Base-by-base conservation (phyloP, 2,329 filamentous ascomycete species). In the Zymoseptoria passerinii region DNA sequence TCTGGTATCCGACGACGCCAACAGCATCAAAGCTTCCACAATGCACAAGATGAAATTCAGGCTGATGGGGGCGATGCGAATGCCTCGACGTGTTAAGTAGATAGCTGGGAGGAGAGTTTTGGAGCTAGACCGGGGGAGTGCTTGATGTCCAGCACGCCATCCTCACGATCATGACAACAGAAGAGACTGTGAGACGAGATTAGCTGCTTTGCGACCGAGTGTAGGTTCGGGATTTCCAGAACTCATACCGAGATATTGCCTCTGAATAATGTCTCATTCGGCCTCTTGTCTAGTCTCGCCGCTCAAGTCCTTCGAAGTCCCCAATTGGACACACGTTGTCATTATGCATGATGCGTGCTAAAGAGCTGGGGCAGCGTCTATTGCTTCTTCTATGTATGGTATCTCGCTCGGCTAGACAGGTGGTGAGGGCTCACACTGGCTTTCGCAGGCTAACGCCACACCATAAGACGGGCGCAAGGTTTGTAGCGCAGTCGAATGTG, bases 391-490 rank as follows among this genome's bases (percentile, higher is more conserved):
- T 44, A 44, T 44, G 35, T 44, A 44, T 44, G 13, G 35, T 16
- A 16, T n/a, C 16, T n/a, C 35, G 16, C 35, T 44, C n/a, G 13
- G 13, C 7, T 6, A 7, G 16, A 7, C 35, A 44, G 35, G n/a
- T 13, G 2, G 1, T n/a, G 10, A 16, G 35, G 7, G 2, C 19
- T 61, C 58, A 71, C 50, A 77, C 73, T 19, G 71, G 68, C 58
- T 78, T 77, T 58, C 76, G 65, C 60, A 80, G 62, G 53, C 71
- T 70, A 3, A 78, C 76, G 9, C 77, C 78, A 18, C 77, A 76
- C 76, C 77, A 78, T 54, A 80, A 64, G 3, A 80, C 75, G 0
- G 79, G 79, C 48, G 78, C 78, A 23, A 81, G 71, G 61, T 80
- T 78, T 53, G 74, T 77, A 2, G 78, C 75, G 63, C 80, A 74